Evolutionary conservation across 2,329 filamentous ascomycete genomes (phyloP), one percentile per base, ranked within the genome.

Genomic region (Celoporthe dispersa): DNA sequence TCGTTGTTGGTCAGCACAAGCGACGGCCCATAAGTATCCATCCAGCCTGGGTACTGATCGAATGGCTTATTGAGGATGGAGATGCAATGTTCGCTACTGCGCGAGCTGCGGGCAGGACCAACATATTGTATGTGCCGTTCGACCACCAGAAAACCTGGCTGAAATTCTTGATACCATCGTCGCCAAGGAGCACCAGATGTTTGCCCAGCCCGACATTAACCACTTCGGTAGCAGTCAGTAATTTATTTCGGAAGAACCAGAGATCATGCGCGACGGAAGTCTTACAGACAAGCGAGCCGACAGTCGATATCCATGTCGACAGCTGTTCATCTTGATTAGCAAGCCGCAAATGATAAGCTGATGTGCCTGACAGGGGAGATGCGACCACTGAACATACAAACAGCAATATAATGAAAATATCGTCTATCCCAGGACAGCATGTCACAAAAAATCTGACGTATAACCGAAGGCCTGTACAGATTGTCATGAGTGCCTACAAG

Each of bases 111-210:
- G 59, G 37, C 14, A 48, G n/a, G 2, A 64, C 41, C 35, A 6
- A 55, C 61, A 70, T 73, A 31, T 71, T 72, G 67, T 78, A 78
- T 0, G 71, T 70, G 8, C 73, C 64, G 64, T 74, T 75, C 5
- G 71, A 39, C 68, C 68, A 70, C 65, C 65, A 70, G 60, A 70
- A 70, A 5, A 55, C 57, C 65, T 68, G 44, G 53, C 62, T 51
- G 28, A 70, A 70, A 33, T 9, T 53, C 11, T 39, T 6, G n/a
- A 59, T 70, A 22, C 65, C 66, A n/a, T 48, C 39, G 22, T 48
- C 16, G 19, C 59, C 48, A 11, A 68, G 60, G 7, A 68, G 48
- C 16, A 68, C 14, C 39, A 70, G 60, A n/a, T 70, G 68, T 57
- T 61, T 31, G 3, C 68, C 68, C 16, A 70, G 28, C 3, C 68